Evolutionary conservation across 352 stramenopile species (phyloP), one percentile per base, ranked within the genome.

Genomic region (Globisporangium orthogonon): DNA sequence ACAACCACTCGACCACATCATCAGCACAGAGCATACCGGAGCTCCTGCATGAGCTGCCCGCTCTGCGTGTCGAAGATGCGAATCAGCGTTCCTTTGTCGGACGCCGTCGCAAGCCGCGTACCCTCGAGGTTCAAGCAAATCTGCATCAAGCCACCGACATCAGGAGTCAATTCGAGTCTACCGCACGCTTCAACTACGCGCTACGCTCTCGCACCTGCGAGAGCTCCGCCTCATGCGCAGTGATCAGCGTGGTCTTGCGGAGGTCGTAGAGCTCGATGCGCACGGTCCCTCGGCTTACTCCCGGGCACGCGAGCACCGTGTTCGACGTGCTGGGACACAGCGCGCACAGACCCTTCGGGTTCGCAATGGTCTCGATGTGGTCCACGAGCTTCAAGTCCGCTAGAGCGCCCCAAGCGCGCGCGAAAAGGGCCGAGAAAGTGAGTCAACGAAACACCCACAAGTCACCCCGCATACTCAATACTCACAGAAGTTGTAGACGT

Each of bases 281-380:
- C n/a, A 98, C 86, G 30, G 84, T 92, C 14, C 87, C 87, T 18
- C 85, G 76, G 47, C 74, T 88, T 1, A 98, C 88, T 48, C 91
- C 95, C 0, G 96, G 97, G 63, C 95, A 99, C 1, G 96, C 97
- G 46, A 99, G 76, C 29, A 99, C 96, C 54, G 95, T 98, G 67
- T 96, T 96, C 31, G 72, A 87, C 39, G 73, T 91, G 71, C 84
- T 98, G 55, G 61, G 95, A 56, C 89, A 98, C 35, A 99, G 67
- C 29, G 95, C 89, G 33, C 97, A 87, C 14, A 99, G 73, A 7
- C 97, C 97, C 58, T 94, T 89, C 5, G 95, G 92, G 79, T 99
- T 99, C 11, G 95, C 81, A n/a, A 98, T 87, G n/a, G 97, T 99
- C 66, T 98, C 96, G 40, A 99, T 98, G 71, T 98, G 96, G 61